Conservation (phyloP, 2,329 filamentous ascomycete genomes). For the Claviceps humidiphila region DNA sequence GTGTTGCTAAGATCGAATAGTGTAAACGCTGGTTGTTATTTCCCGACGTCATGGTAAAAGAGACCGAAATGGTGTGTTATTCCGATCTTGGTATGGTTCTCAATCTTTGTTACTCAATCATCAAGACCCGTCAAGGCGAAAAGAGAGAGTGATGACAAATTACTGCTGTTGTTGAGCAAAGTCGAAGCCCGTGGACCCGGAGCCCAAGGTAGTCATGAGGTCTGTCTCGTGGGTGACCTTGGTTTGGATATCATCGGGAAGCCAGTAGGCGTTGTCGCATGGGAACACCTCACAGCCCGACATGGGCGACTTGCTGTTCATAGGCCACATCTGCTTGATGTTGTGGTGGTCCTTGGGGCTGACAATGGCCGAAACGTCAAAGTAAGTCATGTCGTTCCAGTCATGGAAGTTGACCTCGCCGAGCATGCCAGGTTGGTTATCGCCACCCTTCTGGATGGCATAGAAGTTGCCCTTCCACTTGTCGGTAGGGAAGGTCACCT, state of each 20-base stretch:
- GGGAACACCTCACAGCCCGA: constrained; percentile 40
- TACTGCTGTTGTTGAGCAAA: constrained; percentile 5
- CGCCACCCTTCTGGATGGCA: constrained; percentile 31
- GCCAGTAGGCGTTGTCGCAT: constrained; percentile 41
- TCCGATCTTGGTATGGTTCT: too few relatives aligned
- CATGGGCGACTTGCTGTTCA: constrained; percentile 20
- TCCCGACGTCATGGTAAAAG: too few relatives aligned
- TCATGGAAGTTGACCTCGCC: constrained; percentile 38
- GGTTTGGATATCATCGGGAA: constrained; percentile 41
- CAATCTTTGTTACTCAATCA: too few relatives aligned
- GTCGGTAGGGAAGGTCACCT: constrained; percentile 26
- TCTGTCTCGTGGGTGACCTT: constrained; percentile 34
- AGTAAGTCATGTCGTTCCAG: constrained; percentile 37
- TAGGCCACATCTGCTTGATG: constrained; percentile 42
- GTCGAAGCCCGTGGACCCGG: constrained; percentile 14
- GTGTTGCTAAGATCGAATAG: too few relatives aligned
- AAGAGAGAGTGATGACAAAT: too few relatives aligned
- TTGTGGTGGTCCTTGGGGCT: constrained; percentile 34
- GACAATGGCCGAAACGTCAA: constrained; percentile 46
- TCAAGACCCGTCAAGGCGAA: too few relatives aligned
- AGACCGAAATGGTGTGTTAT: too few relatives aligned
- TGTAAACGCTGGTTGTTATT: too few relatives aligned
- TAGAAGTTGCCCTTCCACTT: constrained; percentile 38
- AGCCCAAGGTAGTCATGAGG: constrained; percentile 38
- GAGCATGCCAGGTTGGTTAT: constrained; percentile 35